Evolutionary conservation across 2,329 filamentous ascomycete genomes (phyloP).

Genomic region (Trichophaea hybrida): DNA sequence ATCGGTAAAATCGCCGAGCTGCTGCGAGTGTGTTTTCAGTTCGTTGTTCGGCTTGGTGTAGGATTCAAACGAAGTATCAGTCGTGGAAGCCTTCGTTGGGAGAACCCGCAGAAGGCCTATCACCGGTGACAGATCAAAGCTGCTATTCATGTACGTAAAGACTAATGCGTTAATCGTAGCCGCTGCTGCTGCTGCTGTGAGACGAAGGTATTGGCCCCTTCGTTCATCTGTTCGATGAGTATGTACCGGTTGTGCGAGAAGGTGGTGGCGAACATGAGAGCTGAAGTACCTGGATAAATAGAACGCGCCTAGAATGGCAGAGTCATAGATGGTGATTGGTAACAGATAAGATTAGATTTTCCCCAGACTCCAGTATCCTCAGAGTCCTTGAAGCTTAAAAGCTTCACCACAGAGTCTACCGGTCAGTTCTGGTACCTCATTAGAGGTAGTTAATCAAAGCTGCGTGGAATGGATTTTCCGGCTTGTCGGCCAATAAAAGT

Average conservation of each 20-base stretch:
- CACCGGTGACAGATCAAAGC: constrained; percentile 17
- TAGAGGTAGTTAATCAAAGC: no score
- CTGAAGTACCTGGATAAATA: background rate
- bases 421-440: no score
- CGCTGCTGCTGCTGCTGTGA: background rate
- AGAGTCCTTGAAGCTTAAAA: no score
- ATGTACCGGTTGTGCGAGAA: background rate
- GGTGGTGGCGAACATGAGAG: background rate
- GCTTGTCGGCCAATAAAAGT: no score
- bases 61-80: background rate
- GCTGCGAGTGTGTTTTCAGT: background rate
- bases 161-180: background rate
- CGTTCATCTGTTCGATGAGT: background rate
- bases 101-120: constrained; percentile 14
- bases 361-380: background rate
- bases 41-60: background rate
- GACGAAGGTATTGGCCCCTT: background rate
- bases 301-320: background rate
- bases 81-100: background rate
- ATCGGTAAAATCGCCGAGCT: background rate
- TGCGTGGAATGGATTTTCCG: no score
- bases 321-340: background rate
- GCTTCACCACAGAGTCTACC: no score
- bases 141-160: constrained; percentile 6
- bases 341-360: background rate